Evolutionary conservation across 202 grass and related monocot genomes (phyloP), one percentile per base, ranked within the genome.

Genomic region (Dendrocalamus latiflorus): DNA sequence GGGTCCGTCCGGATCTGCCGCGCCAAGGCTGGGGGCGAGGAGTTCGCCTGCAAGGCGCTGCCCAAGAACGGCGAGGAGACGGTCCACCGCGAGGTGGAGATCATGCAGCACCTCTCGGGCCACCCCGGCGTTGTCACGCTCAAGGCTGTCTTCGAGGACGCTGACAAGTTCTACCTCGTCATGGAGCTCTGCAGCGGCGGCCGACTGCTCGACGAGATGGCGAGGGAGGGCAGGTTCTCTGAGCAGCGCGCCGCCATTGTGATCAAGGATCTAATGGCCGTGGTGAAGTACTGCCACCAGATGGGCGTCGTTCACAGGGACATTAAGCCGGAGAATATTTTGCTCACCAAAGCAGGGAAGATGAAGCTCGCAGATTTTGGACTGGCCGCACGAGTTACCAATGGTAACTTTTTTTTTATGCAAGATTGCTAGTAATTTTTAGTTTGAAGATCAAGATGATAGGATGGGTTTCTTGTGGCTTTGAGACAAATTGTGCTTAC

Each of bases 71-170:
- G 96, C 13, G 93, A 94, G 85, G 96, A 99, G 73, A 99, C 93
- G 2, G 96, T 91, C 13, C 96, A 99, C 71, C 91, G 88, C 20
- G 96, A 99, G 86, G 96, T 99, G 16, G 96, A 99, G 89, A 99
- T 99, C 84, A 99, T 99, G 96, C 96, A 96, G 78, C 96, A 99
- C 76, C 85, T 99, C 37, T 99, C 96, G 17, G 96, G 96, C 15
- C 96, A 99, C 77, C 89, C 93, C 7, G 91, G 91, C 51, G 74
- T 99, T 68, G 93, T 99, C 70, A 96, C 89, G 60, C 91, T 99
- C 68, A 89, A 84, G 76, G 81, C 93, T n/a, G 96, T 96, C 39
- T 99, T 96, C 72, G 96, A 99, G 83, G 93, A 96, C 81, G 63
- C 81, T 6, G 88, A 89, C 30, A 86, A 68, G 20, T 92, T 96